Evolutionary conservation across 352 stramenopile genomes (phyloP).

Genomic region (Globisporangium carolinianum): DNA sequence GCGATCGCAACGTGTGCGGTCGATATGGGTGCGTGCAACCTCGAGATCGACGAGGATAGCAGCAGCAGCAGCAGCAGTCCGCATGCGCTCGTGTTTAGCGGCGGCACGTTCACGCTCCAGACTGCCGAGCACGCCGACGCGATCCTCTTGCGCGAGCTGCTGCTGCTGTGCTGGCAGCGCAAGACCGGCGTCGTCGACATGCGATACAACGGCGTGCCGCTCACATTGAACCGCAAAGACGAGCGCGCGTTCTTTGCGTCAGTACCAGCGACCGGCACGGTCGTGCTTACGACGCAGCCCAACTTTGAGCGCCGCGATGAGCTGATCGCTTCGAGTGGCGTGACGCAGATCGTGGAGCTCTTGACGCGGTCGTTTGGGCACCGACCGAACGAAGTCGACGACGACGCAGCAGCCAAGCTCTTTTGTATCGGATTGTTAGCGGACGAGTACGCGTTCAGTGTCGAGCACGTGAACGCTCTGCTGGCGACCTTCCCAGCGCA

Average conservation of each 20-base stretch:
- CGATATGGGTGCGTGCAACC: slow-evolving; percentile 59
- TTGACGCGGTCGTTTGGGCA: slow-evolving; percentile 40
- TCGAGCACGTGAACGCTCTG: slow-evolving; percentile 47
- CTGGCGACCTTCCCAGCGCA: slow-evolving; percentile 52
- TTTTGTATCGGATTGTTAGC: slow-evolving; percentile 56
- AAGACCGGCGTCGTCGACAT: slow-evolving; percentile 52
- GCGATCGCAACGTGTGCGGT: slow-evolving; percentile 48
- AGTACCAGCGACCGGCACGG: slow-evolving; percentile 28
- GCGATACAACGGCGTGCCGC: slow-evolving; percentile 32
- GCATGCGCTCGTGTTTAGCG: slow-evolving; percentile 37
- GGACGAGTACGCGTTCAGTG: slow-evolving; percentile 54
- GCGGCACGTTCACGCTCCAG: slow-evolving; percentile 46
- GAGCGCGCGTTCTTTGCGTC: slow-evolving; percentile 39
- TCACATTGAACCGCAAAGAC: slow-evolving; percentile 49
- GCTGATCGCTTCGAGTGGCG: slow-evolving; percentile 26
- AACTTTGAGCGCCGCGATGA: slow-evolving; percentile 60
- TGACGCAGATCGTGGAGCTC: slow-evolving; percentile 31
- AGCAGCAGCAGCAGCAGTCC: slow-evolving; percentile 12
- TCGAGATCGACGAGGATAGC: slow-evolving; percentile 39
- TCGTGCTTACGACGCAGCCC: slow-evolving; percentile 54
- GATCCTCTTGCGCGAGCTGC: slow-evolving; percentile 49
- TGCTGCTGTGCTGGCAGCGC: slow-evolving; percentile 47
- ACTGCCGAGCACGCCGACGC: slow-evolving; percentile 39
- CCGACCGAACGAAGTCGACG: slow-evolving; percentile 17
- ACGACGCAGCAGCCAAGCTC: slow-evolving; percentile 51